Conservation (phyloP, 2,329 filamentous ascomycete genomes). For the Chalara sp. region DNA sequence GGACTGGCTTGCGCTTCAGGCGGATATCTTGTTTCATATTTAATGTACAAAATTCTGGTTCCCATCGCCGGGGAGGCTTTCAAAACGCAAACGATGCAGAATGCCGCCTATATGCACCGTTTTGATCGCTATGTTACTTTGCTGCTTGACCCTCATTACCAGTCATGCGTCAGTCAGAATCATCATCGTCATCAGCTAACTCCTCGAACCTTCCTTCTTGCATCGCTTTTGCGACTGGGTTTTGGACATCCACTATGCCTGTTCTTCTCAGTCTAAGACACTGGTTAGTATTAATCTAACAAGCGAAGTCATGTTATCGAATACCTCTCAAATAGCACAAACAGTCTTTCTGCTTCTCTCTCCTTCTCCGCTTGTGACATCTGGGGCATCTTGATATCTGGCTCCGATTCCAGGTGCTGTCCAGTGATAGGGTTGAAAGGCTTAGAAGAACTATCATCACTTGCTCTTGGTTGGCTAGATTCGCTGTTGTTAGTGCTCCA, state of each 20-base stretch:
- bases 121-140: no score
- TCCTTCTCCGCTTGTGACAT: slow-evolving; percentile 94
- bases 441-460: slow-evolving; percentile 13
- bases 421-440: slow-evolving; percentile 25
- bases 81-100: no score
- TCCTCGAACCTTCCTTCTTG: slow-evolving; percentile 24
- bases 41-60: no score
- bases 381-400: slow-evolving; percentile 45
- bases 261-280: slow-evolving; percentile 22
- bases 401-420: slow-evolving; percentile 22
- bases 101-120: no score
- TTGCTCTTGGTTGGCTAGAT: slow-evolving; percentile 17
- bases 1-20: no score
- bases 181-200: slow-evolving; percentile 21
- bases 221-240: slow-evolving; percentile 21
- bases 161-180: no score
- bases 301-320: background rate
- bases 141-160: no score
- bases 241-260: slow-evolving; percentile 23
- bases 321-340: slow-evolving; percentile 28
- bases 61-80: no score
- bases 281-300: slow-evolving; percentile 4
- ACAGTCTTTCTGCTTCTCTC: slow-evolving; percentile 48
- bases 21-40: no score
- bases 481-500: slow-evolving; percentile 30